Evolutionary conservation across 2,329 filamentous ascomycete genomes (phyloP).

Genomic region (Aspergillus awamori): DNA sequence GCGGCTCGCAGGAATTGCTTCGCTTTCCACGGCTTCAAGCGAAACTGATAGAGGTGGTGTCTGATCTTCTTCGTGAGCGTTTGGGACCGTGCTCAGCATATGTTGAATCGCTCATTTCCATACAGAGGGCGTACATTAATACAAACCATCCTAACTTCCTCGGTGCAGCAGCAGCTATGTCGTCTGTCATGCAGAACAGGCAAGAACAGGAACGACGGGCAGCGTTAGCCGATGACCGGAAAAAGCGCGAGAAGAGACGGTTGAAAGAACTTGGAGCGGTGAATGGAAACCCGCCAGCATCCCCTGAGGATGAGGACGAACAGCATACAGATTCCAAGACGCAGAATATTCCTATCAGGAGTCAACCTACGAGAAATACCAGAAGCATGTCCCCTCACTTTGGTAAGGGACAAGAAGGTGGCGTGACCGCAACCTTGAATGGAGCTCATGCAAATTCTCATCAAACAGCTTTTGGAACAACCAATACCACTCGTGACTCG

Average conservation of each 20-base stretch:
- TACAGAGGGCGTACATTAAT: constrained; percentile 98
- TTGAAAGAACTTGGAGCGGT: constrained; percentile 76
- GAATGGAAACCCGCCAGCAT: constrained; percentile 67
- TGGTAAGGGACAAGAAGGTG: constrained; percentile 63
- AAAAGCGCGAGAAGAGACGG: constrained; percentile 79
- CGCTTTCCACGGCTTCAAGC: constrained; percentile 91
- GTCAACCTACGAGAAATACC: constrained; percentile 61
- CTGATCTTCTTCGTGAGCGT: constrained; percentile 88
- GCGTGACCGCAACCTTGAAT: constrained; percentile 69
- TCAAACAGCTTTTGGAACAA: constrained; percentile 62
- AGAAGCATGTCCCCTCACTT: constrained; percentile 84
- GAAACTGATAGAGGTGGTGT: constrained; percentile 97
- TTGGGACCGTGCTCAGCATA: constrained; percentile 87
- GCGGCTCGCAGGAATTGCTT: constrained; percentile 89
- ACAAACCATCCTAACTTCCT: constrained; percentile 99
- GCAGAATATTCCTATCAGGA: constrained; percentile 60
- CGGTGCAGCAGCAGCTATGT: constrained; percentile 95
- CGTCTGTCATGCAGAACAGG: constrained; percentile 90
- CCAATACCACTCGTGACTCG: constrained; percentile 75
- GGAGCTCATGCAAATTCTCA: constrained; percentile 61
- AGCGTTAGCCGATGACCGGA: constrained; percentile 77
- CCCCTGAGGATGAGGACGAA: constrained; percentile 67
- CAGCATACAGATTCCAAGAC: constrained; percentile 60
- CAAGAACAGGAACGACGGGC: constrained; percentile 90
- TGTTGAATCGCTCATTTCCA: constrained; percentile 94